phyloP scores from a whole-genome alignment of 352 stramenopile genomes.

The Phytophthora aleatoria region DNA sequence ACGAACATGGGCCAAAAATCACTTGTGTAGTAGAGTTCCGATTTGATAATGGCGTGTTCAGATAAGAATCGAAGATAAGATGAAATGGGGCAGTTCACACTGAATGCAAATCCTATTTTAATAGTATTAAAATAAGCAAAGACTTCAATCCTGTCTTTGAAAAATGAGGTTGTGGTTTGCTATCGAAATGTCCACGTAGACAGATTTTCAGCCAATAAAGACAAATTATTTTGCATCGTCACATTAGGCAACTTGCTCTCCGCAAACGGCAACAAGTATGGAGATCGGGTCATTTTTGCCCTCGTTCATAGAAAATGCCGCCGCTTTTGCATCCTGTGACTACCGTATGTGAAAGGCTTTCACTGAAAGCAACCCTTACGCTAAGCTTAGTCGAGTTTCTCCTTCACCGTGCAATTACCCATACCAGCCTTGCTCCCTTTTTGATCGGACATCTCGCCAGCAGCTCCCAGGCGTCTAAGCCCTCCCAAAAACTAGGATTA shows the following conservation, averaged over 20 bases:
- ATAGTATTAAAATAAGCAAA: no score
- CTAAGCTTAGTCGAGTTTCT: no score
- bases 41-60: conserved; percentile 3
- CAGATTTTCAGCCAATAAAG: background rate
- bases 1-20: conserved; percentile 5
- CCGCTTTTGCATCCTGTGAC: background rate
- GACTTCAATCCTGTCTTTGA: background rate
- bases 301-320: background rate
- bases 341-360: no score
- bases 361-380: no score
- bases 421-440: no score
- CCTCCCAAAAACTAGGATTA: no score
- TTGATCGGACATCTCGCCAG: no score
- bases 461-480: no score
- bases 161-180: background rate
- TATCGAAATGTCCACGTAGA: background rate
- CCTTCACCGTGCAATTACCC: no score
- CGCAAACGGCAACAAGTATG: no score
- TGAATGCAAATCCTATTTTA: background rate
- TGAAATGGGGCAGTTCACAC: background rate
- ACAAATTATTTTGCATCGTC: no score
- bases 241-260: no score
- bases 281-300: background rate
- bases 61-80: conserved; percentile 1
- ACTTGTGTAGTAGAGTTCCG: background rate